Conservation (phyloP, 2,329 filamentous ascomycete species). For the Paraconiothyrium sp. region DNA sequence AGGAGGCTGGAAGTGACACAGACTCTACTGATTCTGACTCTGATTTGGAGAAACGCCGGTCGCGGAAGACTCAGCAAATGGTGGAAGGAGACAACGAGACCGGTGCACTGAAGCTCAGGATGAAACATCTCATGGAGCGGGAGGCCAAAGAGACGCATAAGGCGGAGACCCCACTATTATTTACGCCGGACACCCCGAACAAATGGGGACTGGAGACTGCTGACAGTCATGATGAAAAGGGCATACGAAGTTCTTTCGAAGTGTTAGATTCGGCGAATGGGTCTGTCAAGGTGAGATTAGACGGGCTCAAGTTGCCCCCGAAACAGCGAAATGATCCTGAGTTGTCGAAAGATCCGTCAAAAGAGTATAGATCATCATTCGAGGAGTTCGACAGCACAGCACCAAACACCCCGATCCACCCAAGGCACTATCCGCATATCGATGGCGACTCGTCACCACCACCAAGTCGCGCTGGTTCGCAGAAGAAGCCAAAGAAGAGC, state of each 20-base stretch:
- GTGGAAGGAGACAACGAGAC: constrained; percentile 53
- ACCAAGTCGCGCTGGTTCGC: constrained; percentile 42
- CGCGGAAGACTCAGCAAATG: constrained; percentile 64
- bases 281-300: constrained; percentile 28
- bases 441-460: constrained; percentile 50
- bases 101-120: constrained; percentile 57
- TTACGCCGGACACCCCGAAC: constrained; percentile 55
- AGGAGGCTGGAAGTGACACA: constrained; percentile 39
- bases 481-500: constrained; percentile 48
- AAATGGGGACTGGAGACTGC: constrained; percentile 47
- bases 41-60: constrained; percentile 55
- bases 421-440: constrained; percentile 43
- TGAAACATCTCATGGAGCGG: constrained; percentile 55
- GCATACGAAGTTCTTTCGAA: constrained; percentile 37
- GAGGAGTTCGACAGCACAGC: constrained; percentile 51
- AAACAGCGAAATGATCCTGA: constrained; percentile 28
- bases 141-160: constrained; percentile 52
- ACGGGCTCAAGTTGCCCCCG: constrained; percentile 33
- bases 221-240: constrained; percentile 29
- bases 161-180: constrained; percentile 46
- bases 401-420: constrained; percentile 48
- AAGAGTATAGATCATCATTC: constrained; percentile 50
- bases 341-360: constrained; percentile 32
- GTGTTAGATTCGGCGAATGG: constrained; percentile 32
- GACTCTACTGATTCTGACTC: constrained; percentile 54